Evolutionary conservation across 2,329 filamentous ascomycete genomes (phyloP).

Genomic region (Fusarium heterosporum): DNA sequence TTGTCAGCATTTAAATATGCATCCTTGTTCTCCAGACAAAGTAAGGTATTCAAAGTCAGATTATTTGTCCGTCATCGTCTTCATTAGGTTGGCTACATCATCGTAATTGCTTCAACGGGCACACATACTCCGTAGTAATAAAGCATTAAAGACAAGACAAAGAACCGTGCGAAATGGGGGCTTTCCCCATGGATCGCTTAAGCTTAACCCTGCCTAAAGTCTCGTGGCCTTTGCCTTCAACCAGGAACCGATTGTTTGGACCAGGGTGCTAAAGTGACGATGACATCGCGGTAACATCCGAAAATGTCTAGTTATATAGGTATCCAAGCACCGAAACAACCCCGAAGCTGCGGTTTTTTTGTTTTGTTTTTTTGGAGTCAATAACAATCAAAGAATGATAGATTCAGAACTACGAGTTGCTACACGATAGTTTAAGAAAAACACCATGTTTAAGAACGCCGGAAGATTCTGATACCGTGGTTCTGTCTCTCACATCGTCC

Average conservation of each 20-base stretch:
- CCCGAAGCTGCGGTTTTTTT: too few relatives aligned
- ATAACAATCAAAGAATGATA: not conserved
- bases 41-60: not conserved
- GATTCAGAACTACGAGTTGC: not conserved
- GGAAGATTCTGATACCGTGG: not conserved
- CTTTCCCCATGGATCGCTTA: not conserved
- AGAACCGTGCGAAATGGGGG: not conserved
- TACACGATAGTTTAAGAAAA: not conserved
- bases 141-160: not conserved
- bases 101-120: slow-evolving; percentile 6
- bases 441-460: not conserved
- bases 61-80: not conserved
- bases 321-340: not conserved
- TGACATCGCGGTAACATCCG: slow-evolving; percentile 10
- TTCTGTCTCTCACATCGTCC: not conserved
- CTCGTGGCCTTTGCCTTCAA: not conserved
- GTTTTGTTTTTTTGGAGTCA: not conserved
- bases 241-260: slow-evolving; percentile 31
- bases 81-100: not conserved
- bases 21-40: not conserved
- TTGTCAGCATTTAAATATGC: slow-evolving; percentile 1
- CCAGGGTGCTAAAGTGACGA: slow-evolving; percentile 12
- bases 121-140: not conserved
- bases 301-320: not conserved
- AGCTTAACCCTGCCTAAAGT: not conserved